Base-by-base conservation (phyloP, 495 filamentous ascomycete genomes). In the Aspergillus egyptiacus region DNA sequence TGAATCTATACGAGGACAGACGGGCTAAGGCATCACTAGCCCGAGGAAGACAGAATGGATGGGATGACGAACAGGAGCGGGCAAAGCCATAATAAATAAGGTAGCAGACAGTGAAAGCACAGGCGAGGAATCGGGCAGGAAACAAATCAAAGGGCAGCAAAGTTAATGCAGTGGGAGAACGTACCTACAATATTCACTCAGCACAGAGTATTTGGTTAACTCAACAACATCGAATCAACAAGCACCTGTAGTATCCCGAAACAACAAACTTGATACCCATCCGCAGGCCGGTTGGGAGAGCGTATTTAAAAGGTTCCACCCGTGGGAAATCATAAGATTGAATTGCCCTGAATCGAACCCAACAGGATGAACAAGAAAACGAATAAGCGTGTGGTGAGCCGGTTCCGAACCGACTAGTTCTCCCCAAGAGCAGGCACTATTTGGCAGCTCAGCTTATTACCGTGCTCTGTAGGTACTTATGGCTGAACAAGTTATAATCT, bases 371-470 rank as follows among this genome's bases (percentile, higher is more conserved):
- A 52, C 33, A 48, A 45, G 45, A 46, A 27, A 44, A 34, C 53
- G 40, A 53, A 53, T 59, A 59, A 59, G 50, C 49, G 51, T n/a
- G n/a, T n/a, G n/a, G n/a, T 48, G 38, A 53, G 44, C 49, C 46
- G 51, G 50, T 46, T 34, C 49, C 51, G 51, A 44, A 52, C 37
- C 28, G 47, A 34, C 18, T 44, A 33, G 47, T 41, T 49, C 48
- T 28, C 33, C 46, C 17, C 4, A 27, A 37, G 33, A 14, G 18
- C 24, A 13, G 40, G 48, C 15, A 37, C 33, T 32, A 33, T 33
- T 23, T 44, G 41, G 48, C 37, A 47, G 46, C 48, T 55, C 56
- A 58, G 56, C 56, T 55, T 55, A 55, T 44, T 35, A n/a, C 30
- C 24, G 20, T 42, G 32, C 22, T 27, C 20, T 36, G 33, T 31